Percentiles rank a stretch among this genome's conserved stretches.
Evolutionary conservation across 1,284 basidiomycete genomes (phyloP).

Genomic region (Cutaneotrichosporon cyanovorans): DNA sequence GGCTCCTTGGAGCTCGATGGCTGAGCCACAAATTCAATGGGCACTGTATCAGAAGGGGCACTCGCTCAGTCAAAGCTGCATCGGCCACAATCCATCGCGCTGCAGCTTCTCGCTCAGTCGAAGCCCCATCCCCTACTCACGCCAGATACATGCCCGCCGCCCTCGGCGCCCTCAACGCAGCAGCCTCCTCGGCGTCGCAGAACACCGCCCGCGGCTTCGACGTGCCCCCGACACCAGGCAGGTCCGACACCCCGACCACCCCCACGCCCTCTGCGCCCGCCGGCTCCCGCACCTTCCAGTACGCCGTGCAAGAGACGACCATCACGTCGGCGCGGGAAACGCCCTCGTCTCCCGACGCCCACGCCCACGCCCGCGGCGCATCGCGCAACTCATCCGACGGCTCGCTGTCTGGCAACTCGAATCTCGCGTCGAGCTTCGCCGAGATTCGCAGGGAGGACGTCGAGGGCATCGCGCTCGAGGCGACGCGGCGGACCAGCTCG

Average conservation of each 20-base stretch:
- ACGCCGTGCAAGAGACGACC: conserved; percentile 5
- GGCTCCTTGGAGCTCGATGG: too few species aligned
- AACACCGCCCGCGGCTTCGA: conserved; percentile 9
- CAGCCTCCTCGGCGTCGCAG: conserved; percentile 14
- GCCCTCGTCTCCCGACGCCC: background rate
- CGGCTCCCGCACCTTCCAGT: conserved; percentile 5
- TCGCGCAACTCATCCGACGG: conserved; percentile 9
- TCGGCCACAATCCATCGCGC: too few species aligned
- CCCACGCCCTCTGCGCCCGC: background rate
- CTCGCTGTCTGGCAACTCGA: background rate
- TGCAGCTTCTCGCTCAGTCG: background rate
- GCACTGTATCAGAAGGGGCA: too few species aligned
- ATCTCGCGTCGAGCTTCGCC: conserved; percentile 21
- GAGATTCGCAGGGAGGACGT: conserved; percentile 37
- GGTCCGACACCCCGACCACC: background rate
- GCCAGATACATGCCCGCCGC: conserved; percentile 38
- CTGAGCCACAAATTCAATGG: too few species aligned
- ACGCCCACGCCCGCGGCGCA: background rate
- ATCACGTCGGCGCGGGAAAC: background rate
- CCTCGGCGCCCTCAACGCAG: conserved; percentile 32
- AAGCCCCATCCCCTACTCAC: background rate
- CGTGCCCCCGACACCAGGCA: conserved; percentile 1
- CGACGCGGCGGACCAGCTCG: background rate
- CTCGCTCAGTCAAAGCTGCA: too few species aligned
- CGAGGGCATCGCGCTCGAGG: conserved; percentile 13